Evolutionary conservation across 2,329 filamentous ascomycete species (phyloP).

Genomic region (Pseudogymnoascus verrucosus): DNA sequence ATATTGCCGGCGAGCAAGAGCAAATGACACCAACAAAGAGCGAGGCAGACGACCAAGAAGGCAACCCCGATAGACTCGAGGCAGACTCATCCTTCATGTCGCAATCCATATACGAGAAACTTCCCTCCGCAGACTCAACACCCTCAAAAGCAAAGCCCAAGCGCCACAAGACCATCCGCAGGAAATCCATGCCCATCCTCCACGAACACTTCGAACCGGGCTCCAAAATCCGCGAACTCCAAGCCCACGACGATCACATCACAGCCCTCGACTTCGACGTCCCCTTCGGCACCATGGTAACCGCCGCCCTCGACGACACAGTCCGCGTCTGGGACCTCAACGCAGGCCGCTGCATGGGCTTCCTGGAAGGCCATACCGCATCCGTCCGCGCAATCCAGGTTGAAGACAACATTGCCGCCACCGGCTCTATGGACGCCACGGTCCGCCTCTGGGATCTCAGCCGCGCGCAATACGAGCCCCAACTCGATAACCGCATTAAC

Average conservation of each 20-base stretch:
- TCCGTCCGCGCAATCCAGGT: conserved; percentile 90
- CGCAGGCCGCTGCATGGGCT: conserved; percentile 81
- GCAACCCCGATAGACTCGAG: conserved; percentile 31
- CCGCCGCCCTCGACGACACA: conserved; percentile 84
- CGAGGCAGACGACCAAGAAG: conserved; percentile 45
- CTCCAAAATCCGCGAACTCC: conserved; percentile 77
- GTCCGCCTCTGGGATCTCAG: conserved; percentile 93
- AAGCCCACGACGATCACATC: conserved; percentile 80
- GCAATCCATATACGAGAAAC: conserved; percentile 91
- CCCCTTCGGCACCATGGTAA: conserved; percentile 94
- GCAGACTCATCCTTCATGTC: conserved; percentile 76
- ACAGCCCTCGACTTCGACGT: conserved; percentile 92
- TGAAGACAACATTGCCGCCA: conserved; percentile 90
- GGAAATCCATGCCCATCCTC: conserved; percentile 85
- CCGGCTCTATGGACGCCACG: conserved; percentile 88
- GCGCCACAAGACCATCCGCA: conserved; percentile 50
- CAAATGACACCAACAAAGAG: conserved; percentile 44
- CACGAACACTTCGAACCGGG: conserved; percentile 94
- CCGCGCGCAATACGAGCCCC: conserved; percentile 74
- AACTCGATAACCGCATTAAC: conserved; percentile 41
- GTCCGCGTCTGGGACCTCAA: conserved; percentile 96
- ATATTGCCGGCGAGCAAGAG: conserved; percentile 50
- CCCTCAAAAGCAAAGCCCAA: conserved; percentile 43
- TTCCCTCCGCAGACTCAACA: conserved; percentile 51
- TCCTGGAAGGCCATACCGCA: conserved; percentile 87